Evolutionary conservation across 257 asterid species (phyloP), one percentile per base, ranked within the genome.

Genomic region (Hygrophila difformis): DNA sequence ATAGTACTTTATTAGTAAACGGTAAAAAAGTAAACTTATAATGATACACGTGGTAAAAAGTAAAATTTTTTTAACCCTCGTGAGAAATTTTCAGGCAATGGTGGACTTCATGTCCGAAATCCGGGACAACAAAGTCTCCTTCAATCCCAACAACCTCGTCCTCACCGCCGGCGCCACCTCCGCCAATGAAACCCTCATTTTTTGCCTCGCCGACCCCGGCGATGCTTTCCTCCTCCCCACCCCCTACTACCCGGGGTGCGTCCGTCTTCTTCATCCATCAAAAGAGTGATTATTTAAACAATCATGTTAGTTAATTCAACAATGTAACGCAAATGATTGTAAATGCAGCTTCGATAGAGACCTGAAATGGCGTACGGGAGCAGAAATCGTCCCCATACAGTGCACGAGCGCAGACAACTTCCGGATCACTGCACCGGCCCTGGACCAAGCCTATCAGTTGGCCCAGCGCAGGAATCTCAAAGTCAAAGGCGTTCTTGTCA

Each of bases 231-330:
- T 89, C 5, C 60, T 89, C 18, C 97, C 97, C 2, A 89, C 94
- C 33, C 97, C 97, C 4, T 89, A 89, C 63, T 89, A 89, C 53
- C 97, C 97, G 20, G 97, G 97, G 97, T 88, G 70, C 35, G 67
- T 24, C 29, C 3, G 29, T 24, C 5, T 24, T 24, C 29, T 7
- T n/a, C n/a, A n/a, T 7, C 29, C 29, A 24, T 2, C 7, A 24
- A 24, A 2, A 2, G 29, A 7, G 29, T 24, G 29, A 24, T 24
- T 24, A 2, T 24, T 24, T 24, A 7, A 24, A 2, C 7, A 3
- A 24, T 24, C 29, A 3, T 2, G 7, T 24, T 24, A n/a, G n/a
- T 24, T 7, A 6, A 14, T 39, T 39, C 44, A 5, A 6, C 14
- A n/a, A n/a, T n/a, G n/a, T n/a, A n/a, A n/a, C n/a, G n/a, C n/a